These are phyloP conservation scores for Blepharisma undulans DNA, from an alignment of 169 alveolate species.

Conservation along the genomic window DNA sequence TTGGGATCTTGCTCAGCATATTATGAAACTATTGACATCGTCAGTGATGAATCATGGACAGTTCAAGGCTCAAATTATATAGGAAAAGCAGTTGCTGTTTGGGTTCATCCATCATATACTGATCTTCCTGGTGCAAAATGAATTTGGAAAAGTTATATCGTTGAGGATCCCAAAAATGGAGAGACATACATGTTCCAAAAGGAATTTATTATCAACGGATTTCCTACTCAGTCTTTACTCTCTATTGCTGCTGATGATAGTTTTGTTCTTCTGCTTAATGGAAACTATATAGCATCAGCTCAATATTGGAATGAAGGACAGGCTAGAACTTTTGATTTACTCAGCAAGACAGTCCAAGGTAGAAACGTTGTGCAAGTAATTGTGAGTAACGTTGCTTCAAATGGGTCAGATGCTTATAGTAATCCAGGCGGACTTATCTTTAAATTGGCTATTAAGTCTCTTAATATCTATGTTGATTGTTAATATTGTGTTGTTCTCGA, in stretches of 20 bases:
- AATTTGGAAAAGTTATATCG: background rate
- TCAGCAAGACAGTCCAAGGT: background rate
- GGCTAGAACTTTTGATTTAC: background rate
- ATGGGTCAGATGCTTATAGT: too few species aligned
- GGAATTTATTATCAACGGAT: background rate
- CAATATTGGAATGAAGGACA: background rate
- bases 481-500: too few species aligned
- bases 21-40: background rate
- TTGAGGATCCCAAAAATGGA: background rate
- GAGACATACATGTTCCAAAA: background rate
- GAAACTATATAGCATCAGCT: background rate
- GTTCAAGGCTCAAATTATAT: background rate
- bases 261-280: background rate
- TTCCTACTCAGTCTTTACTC: background rate
- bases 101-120: background rate
- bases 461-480: too few species aligned
- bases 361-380: background rate
- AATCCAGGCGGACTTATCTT: background rate
- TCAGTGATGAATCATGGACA: background rate
- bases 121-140: background rate
- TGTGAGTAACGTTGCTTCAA: background rate
- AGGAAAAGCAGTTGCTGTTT: background rate
- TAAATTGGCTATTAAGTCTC: too few species aligned
- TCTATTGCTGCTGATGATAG: background rate
- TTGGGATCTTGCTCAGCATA: background rate